Percentiles rank a stretch among this genome's conserved stretches.
Evolutionary conservation across 176 grass and related monocot genomes (phyloP).

Genomic region (Lolium multiflorum): DNA sequence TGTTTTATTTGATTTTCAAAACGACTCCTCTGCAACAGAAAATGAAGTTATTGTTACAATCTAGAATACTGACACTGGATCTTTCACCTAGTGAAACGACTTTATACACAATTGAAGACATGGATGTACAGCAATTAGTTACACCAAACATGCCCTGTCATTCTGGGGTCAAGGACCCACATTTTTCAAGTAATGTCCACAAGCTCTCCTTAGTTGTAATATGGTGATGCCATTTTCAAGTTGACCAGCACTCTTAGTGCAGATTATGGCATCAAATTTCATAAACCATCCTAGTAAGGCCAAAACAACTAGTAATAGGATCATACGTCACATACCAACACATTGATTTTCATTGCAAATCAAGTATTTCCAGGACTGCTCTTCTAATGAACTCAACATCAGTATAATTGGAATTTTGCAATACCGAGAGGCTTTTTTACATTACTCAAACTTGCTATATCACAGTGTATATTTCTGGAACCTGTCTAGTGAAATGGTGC

Average conservation of each 20-base stretch:
- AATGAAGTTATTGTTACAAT: slow-evolving; percentile 10
- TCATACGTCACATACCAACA: neutral
- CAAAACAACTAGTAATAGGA: slow-evolving; percentile 23
- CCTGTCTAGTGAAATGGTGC: slow-evolving; percentile 6
- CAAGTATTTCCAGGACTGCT: slow-evolving; percentile 21
- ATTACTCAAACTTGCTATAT: neutral
- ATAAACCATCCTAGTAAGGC: slow-evolving; percentile 27
- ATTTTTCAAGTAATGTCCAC: neutral
- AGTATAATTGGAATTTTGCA: neutral
- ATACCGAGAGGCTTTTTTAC: neutral
- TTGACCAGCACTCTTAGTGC: neutral
- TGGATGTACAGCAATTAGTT: slow-evolving; percentile 18
- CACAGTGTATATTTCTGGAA: slow-evolving; percentile 23
- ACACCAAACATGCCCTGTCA: slow-evolving; percentile 19
- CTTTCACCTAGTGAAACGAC: slow-evolving; percentile 15
- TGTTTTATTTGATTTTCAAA: slow-evolving; percentile 98
- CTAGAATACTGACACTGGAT: neutral
- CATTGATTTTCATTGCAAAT: neutral
- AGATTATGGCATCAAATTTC: neutral
- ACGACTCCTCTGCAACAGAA: slow-evolving; percentile 70
- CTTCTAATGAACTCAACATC: slow-evolving; percentile 26
- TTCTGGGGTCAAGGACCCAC: neutral
- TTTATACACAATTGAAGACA: neutral
- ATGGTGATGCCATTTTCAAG: slow-evolving; percentile 4
- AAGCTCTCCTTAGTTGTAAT: neutral